Evolutionary conservation across 2,329 filamentous ascomycete genomes (phyloP).

Genomic region (Trichoderma koningiopsis): DNA sequence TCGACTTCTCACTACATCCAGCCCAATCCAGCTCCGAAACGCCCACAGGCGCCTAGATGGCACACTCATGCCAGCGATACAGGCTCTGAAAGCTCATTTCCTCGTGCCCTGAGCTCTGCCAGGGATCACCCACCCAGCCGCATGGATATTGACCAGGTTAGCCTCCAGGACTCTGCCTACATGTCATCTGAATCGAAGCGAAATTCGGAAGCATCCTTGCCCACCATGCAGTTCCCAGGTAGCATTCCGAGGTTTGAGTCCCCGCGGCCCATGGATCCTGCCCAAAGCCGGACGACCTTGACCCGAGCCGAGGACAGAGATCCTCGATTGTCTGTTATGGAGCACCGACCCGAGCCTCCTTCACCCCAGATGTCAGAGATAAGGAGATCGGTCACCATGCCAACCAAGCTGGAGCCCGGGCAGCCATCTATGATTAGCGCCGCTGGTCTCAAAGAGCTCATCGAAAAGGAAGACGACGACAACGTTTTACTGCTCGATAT

Average conservation of each 20-base stretch:
- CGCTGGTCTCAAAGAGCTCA: slow-evolving; percentile 57
- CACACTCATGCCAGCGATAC: slow-evolving; percentile 52
- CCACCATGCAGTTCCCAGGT: slow-evolving; percentile 42
- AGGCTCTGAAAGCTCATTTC: slow-evolving; percentile 40
- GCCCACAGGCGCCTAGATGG: slow-evolving; percentile 50
- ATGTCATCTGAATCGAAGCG: slow-evolving; percentile 57
- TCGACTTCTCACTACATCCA: slow-evolving; percentile 43
- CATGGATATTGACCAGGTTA: slow-evolving; percentile 52
- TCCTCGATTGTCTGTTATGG: slow-evolving; percentile 56
- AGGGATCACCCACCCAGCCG: slow-evolving; percentile 33
- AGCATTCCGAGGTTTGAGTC: slow-evolving; percentile 48
- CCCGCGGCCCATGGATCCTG: slow-evolving; percentile 38
- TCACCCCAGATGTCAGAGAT: slow-evolving; percentile 33
- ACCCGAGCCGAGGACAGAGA: slow-evolving; percentile 54
- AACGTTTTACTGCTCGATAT: slow-evolving; percentile 77
- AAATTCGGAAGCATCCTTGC: slow-evolving; percentile 52
- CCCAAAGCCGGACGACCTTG: slow-evolving; percentile 35
- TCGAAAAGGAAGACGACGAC: slow-evolving; percentile 46
- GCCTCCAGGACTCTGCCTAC: slow-evolving; percentile 56
- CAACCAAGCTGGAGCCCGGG: slow-evolving; percentile 49
- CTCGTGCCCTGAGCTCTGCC: slow-evolving; percentile 30
- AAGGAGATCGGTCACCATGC: slow-evolving; percentile 54
- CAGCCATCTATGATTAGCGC: slow-evolving; percentile 56
- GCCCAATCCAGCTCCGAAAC: slow-evolving; percentile 36
- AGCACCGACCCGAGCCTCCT: slow-evolving; percentile 49